Conservation (phyloP, 176 grass and related monocot genomes). For the Zea mays region DNA sequence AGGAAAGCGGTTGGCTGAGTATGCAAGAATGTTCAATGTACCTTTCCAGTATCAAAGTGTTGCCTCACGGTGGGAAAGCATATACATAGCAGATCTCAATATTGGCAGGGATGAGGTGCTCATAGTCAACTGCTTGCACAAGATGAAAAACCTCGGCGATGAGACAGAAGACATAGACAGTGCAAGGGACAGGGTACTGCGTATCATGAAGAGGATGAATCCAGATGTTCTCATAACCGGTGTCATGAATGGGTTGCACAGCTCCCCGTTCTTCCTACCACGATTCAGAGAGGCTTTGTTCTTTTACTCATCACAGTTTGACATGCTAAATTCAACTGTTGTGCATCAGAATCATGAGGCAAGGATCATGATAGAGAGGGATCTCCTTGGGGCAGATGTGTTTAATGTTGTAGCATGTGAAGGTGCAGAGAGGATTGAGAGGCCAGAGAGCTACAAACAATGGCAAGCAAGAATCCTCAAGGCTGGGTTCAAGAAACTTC, state of each 20-base stretch:
- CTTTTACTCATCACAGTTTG: slow-evolving; percentile 53
- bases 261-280: slow-evolving; percentile 43
- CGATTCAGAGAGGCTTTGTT: slow-evolving; percentile 56
- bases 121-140: slow-evolving; percentile 53
- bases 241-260: slow-evolving; percentile 46
- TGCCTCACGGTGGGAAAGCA: slow-evolving; percentile 56
- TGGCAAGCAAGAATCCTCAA: slow-evolving; percentile 48
- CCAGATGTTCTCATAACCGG: slow-evolving; percentile 58
- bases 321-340: slow-evolving; percentile 60
- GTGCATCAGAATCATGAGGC: slow-evolving; percentile 28
- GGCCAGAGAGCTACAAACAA: slow-evolving; percentile 48
- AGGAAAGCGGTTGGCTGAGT: slow-evolving; percentile 52
- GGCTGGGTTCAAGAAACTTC: slow-evolving; percentile 46
- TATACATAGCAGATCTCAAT: slow-evolving; percentile 48
- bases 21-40: slow-evolving; percentile 63
- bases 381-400: slow-evolving; percentile 5
- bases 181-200: slow-evolving; percentile 54
- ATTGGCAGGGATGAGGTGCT: slow-evolving; percentile 58
- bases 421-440: slow-evolving; percentile 50
- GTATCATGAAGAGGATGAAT: slow-evolving; percentile 58
- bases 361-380: slow-evolving; percentile 47
- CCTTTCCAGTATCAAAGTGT: slow-evolving; percentile 59
- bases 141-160: slow-evolving; percentile 44
- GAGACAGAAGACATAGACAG: slow-evolving; percentile 48
- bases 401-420: slow-evolving; percentile 57